Percentiles rank a stretch among this genome's conserved stretches.
phyloP scores from a whole-genome alignment of 345 rosid species.

The Ceriops zippeliana region DNA sequence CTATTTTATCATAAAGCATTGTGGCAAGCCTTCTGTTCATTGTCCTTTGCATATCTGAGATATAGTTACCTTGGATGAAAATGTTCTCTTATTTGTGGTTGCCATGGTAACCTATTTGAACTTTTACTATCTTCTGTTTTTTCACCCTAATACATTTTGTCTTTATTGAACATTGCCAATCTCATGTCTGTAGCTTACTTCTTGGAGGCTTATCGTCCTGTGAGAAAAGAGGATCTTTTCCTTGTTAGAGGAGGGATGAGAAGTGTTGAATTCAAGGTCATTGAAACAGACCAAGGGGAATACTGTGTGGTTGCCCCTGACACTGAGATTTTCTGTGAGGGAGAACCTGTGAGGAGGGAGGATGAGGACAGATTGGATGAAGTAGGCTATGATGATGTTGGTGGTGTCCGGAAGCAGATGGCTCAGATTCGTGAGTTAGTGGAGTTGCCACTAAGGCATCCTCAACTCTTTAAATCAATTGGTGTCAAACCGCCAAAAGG shows the following conservation, averaged over 20 bases:
- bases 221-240: constrained; percentile 65
- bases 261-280: constrained; percentile 63
- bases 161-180: background rate
- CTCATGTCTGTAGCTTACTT: constrained; percentile 47
- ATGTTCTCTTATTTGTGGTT: too few species aligned
- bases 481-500: constrained; percentile 77
- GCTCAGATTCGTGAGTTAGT: constrained; percentile 74
- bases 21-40: too few species aligned
- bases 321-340: constrained; percentile 69
- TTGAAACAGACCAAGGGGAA: constrained; percentile 55
- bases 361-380: constrained; percentile 70
- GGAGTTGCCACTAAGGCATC: constrained; percentile 67
- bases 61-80: too few species aligned
- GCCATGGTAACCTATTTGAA: too few species aligned
- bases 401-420: constrained; percentile 73
- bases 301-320: constrained; percentile 73
- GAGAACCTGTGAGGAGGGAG: constrained; percentile 64
- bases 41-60: too few species aligned
- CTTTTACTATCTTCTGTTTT: too few species aligned
- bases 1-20: too few species aligned
- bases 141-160: background rate
- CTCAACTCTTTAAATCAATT: constrained; percentile 65
- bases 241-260: constrained; percentile 72
- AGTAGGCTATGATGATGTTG: constrained; percentile 74
- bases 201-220: constrained; percentile 63